phyloP scores from a whole-genome alignment of 768 basidiomycete genomes.

The Collybiopsis luxurians region DNA sequence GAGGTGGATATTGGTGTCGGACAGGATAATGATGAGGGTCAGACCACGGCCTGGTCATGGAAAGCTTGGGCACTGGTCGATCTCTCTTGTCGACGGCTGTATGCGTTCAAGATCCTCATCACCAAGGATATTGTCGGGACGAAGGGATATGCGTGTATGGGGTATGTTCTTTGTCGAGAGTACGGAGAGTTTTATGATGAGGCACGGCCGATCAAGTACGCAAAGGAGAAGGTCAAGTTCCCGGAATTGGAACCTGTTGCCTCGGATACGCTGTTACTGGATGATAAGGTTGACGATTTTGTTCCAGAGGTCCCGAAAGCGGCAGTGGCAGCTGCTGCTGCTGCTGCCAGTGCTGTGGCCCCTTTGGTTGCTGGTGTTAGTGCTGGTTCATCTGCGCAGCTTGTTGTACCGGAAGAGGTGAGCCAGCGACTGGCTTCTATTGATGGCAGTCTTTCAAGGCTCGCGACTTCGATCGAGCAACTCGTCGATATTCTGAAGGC shows the following conservation, averaged over 20 bases:
- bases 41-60: slow-evolving; percentile 30
- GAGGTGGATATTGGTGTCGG: slow-evolving; percentile 33
- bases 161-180: slow-evolving; percentile 33
- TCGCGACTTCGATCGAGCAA: slow-evolving; percentile 34
- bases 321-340: too few species aligned
- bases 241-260: slow-evolving; percentile 23
- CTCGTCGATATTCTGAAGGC: slow-evolving; percentile 21
- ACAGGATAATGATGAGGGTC: slow-evolving; percentile 21
- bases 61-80: slow-evolving; percentile 36
- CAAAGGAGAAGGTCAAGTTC: slow-evolving; percentile 28
- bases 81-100: slow-evolving; percentile 35
- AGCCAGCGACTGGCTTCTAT: slow-evolving; percentile 29
- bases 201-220: slow-evolving; percentile 30
- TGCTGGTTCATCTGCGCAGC: neutral
- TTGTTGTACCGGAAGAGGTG: slow-evolving; percentile 24
- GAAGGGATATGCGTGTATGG: slow-evolving; percentile 29
- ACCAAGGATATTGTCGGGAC: slow-evolving; percentile 22
- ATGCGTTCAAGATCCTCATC: slow-evolving; percentile 37
- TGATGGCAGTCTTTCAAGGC: slow-evolving; percentile 32
- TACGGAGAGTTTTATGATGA: slow-evolving; percentile 30
- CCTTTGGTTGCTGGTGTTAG: neutral
- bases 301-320: slow-evolving; percentile 13
- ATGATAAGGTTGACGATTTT: slow-evolving; percentile 34
- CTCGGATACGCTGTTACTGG: slow-evolving; percentile 17
- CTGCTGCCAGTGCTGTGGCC: too few species aligned